These are phyloP conservation scores for Halophytophthora batemanensis DNA, from an alignment of 352 stramenopile species.

Conservation along the genomic window DNA sequence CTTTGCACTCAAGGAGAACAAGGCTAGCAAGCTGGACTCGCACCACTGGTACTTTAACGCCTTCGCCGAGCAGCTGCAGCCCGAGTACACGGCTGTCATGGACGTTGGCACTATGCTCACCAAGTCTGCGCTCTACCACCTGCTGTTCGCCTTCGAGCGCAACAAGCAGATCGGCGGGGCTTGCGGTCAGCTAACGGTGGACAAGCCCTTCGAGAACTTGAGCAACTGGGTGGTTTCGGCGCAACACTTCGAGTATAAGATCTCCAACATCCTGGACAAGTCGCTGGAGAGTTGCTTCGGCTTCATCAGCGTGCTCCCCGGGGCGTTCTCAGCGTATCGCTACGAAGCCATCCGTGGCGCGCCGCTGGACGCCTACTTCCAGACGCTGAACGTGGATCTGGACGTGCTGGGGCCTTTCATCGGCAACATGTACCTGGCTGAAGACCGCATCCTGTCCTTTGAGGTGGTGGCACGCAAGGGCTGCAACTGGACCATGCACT, in stretches of 20 bases:
- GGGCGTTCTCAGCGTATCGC: slow-evolving; percentile 48
- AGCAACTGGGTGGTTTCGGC: slow-evolving; percentile 39
- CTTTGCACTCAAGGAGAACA: slow-evolving; percentile 51
- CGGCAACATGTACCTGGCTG: slow-evolving; percentile 68
- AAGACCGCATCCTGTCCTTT: slow-evolving; percentile 67
- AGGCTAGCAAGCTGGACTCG: slow-evolving; percentile 48
- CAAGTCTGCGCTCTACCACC: slow-evolving; percentile 30
- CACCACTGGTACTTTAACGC: slow-evolving; percentile 61
- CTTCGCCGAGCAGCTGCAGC: slow-evolving; percentile 51
- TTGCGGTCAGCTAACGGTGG: slow-evolving; percentile 40
- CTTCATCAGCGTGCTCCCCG: slow-evolving; percentile 45
- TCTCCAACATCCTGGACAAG: slow-evolving; percentile 57
- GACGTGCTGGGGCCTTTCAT: slow-evolving; percentile 52
- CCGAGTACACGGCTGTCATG: slow-evolving; percentile 47
- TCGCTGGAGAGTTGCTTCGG: slow-evolving; percentile 49
- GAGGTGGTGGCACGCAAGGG: slow-evolving; percentile 45
- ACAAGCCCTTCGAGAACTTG: slow-evolving; percentile 46
- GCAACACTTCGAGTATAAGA: slow-evolving; percentile 60
- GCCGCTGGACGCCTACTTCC: slow-evolving; percentile 47
- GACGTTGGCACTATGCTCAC: slow-evolving; percentile 47
- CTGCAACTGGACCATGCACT: slow-evolving; percentile 45
- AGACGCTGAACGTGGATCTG: slow-evolving; percentile 42
- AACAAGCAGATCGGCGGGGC: slow-evolving; percentile 51
- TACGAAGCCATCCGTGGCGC: slow-evolving; percentile 52
- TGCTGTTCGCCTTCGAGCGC: slow-evolving; percentile 47